Evolutionary conservation across 2,329 filamentous ascomycete species (phyloP), one percentile per base, ranked within the genome.

Genomic region (Xenosphaeropsis pyriputrescens): DNA sequence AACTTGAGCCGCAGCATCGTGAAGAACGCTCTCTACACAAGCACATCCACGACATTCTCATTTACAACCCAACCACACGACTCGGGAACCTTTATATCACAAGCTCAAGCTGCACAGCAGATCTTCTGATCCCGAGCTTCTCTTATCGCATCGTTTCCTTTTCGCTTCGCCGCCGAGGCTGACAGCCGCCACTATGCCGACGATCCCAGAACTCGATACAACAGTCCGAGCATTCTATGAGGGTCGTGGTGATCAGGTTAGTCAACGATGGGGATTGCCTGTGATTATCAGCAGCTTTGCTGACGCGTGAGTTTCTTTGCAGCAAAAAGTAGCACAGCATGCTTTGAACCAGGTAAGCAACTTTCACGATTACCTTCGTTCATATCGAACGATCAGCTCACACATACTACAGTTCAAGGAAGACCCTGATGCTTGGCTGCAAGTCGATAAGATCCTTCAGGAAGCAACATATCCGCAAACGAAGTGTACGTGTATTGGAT

Each of bases 141-240:
- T 29, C 19, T 38, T 32, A 32, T 40, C 31, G 19, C 18, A 19
- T 35, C 30, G 35, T 32, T 38, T 22, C 15, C 38, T 32, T 32
- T 29, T 33, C 36, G 31, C 22, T 31, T 18, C 15, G 17, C 30
- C 34, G 32, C 29, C 16, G 18, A 32, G 29, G 32, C 50, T 26
- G 22, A 26, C 33, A 56, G 57, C 54, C 52, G 51, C 50, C 45
- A 65, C 79, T 75, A 67, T 75, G 59, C 67, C 74, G 58, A 68
- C 82, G 55, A 89, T 98, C 63, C 77, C 82, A 62, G 91, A 98
- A 76, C 78, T 98, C 68, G 91, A 98, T 75, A 79, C 72, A 62
- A 91, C 86, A 50, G 89, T 96, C 71, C 88, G 84, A 60, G 78
- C 85, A 67, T 96, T 98, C 65, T 98, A 94, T 57, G 89, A 96